phyloP scores from a whole-genome alignment of 805 yeast genomes.

The Zygosaccharomyces bailii region DNA sequence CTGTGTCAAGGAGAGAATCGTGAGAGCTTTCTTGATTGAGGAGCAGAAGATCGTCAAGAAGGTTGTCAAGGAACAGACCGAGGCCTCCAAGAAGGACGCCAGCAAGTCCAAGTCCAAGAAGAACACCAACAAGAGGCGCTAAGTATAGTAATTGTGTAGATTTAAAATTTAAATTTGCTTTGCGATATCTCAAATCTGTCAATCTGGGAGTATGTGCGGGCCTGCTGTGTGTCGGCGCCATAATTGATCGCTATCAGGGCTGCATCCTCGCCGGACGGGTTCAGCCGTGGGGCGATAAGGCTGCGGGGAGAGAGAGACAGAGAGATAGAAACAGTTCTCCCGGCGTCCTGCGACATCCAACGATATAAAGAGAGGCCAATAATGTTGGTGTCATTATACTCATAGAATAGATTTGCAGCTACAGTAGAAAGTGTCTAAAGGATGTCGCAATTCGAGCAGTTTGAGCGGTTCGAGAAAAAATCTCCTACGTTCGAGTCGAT shows the following conservation, averaged over 20 bases:
- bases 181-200: not conserved
- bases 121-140: slow-evolving; percentile 20
- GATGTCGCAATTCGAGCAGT: slow-evolving; percentile 1
- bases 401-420: no score
- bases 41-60: slow-evolving; percentile 99
- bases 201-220: no score
- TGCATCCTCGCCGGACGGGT: not conserved
- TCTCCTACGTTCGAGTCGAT: slow-evolving; percentile 2
- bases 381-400: no score
- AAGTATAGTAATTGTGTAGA: slow-evolving; percentile 1
- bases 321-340: not conserved
- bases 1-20: slow-evolving; percentile 99
- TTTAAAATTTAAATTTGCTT: not conserved
- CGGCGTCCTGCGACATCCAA: not conserved
- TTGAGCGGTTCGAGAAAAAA: slow-evolving; percentile 11
- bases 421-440: not conserved
- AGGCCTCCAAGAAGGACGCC: slow-evolving; percentile 70
- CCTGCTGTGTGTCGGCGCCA: no score
- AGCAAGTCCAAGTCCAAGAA: slow-evolving; percentile 38
- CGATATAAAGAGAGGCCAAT: not conserved
- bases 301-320: not conserved
- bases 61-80: slow-evolving; percentile 95
- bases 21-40: slow-evolving; percentile 99
- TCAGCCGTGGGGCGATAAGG: not conserved
- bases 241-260: not conserved